A percentile compares a stretch with the other conserved stretches of the same genome.
phyloP scores from a whole-genome alignment of 257 asterid genomes.

The Cinchona pubescens region DNA sequence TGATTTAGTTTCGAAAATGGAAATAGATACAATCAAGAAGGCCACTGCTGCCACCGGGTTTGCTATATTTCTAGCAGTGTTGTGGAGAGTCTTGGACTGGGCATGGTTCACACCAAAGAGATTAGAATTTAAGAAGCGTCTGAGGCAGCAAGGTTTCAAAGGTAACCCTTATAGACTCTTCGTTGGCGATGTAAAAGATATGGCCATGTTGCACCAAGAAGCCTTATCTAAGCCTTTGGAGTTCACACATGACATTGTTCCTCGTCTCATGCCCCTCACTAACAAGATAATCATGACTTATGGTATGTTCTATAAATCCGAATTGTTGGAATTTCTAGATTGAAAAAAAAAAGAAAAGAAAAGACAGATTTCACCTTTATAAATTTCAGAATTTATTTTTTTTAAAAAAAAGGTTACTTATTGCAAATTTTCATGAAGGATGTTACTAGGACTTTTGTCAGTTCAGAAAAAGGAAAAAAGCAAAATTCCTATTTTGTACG shows the following conservation, averaged over 20 bases:
- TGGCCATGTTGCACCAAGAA: slow-evolving; percentile 11
- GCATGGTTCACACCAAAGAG: slow-evolving; percentile 26
- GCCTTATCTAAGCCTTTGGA: slow-evolving; percentile 23
- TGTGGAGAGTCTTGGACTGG: slow-evolving; percentile 21
- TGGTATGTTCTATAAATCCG: slow-evolving; percentile 2
- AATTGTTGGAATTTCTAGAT: no score
- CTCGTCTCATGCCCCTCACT: slow-evolving; percentile 20
- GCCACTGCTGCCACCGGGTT: background rate
- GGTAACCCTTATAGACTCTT: slow-evolving; percentile 23
- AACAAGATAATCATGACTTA: slow-evolving; percentile 14
- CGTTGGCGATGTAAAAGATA: slow-evolving; percentile 26
- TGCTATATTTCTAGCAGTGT: background rate
- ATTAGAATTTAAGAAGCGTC: slow-evolving; percentile 21
- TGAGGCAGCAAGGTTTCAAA: slow-evolving; percentile 22
- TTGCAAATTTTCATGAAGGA: no score
- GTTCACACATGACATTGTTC: slow-evolving; percentile 10
- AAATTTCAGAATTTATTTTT: no score
- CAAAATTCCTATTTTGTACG: no score
- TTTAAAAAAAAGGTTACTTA: no score
- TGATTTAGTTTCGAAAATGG: background rate
- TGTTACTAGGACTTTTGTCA: no score
- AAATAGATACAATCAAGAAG: background rate
- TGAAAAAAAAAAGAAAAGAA: no score
- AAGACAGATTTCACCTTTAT: no score
- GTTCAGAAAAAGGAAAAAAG: no score